Evolutionary conservation across 192 early-diverging fungal genomes (phyloP).

Genomic region (Ambispora gerdemannii): DNA sequence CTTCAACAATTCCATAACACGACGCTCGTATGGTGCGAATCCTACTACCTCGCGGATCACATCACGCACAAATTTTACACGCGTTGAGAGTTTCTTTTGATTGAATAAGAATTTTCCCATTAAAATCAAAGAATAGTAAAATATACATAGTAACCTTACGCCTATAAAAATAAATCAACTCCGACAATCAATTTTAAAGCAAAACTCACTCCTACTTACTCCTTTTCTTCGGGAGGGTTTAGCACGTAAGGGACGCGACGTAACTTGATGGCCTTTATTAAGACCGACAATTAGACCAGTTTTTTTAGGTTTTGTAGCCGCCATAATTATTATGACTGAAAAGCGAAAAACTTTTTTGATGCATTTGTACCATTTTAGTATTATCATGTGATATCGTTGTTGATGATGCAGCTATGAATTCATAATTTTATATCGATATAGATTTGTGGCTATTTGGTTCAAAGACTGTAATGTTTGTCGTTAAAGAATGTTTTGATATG

Average conservation of each 20-base stretch:
- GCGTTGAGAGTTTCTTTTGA: slow-evolving; percentile 67
- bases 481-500: too few species aligned
- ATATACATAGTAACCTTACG: not conserved
- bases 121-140: slow-evolving; percentile 12
- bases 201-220: slow-evolving; percentile 52
- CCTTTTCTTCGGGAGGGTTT: slow-evolving; percentile 82
- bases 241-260: slow-evolving; percentile 61
- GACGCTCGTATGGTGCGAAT: slow-evolving; percentile 96
- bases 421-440: too few species aligned
- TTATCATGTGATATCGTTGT: too few species aligned
- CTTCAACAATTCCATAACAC: slow-evolving; percentile 99
- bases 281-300: slow-evolving; percentile 85
- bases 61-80: slow-evolving; percentile 87
- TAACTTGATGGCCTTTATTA: slow-evolving; percentile 92
- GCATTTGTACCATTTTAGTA: too few species aligned
- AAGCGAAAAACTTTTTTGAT: too few species aligned
- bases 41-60: slow-evolving; percentile 96
- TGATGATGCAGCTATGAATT: too few species aligned
- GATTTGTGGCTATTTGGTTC: too few species aligned
- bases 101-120: not conserved
- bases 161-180: not conserved
- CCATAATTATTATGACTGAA: too few species aligned
- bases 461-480: too few species aligned
- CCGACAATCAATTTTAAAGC: not conserved
- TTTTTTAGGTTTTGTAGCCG: slow-evolving; percentile 59